Evolutionary conservation across 768 basidiomycete species (phyloP), one percentile per base, ranked within the genome.

Genomic region (Fibroporia radiculosa): DNA sequence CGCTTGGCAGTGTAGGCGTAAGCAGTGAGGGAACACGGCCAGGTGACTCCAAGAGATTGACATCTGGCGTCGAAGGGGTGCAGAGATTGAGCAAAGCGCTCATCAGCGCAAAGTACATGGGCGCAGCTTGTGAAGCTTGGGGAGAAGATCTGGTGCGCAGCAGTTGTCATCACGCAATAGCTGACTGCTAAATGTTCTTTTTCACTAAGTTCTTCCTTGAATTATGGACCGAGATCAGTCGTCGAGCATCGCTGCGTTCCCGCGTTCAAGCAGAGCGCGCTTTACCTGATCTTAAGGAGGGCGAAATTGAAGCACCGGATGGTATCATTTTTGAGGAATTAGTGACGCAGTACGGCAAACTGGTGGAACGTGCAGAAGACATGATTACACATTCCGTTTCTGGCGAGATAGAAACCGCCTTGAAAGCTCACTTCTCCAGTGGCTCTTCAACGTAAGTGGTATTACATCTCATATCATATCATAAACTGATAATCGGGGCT

Each of bases 31-130:
- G 62, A 25, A 67, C 68, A 41, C 43, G 58, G 19, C 48, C 48
- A 12, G 62, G 62, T 3, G 63, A 65, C 44, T 69, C 78, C 6
- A 69, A 71, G 46, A 73, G 72, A 47, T 69, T 91, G 48, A 93
- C 93, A 0, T 78, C 77, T 27, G 96, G 96, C 1, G 75, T 86
- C 2, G 82, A 84, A 39, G 96, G 93, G 10, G 73, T 85, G 18
- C 81, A 84, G 53, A 73, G 92, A 37, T 66, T 98, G 33, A 82
- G 87, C 53, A 91, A 96, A 59, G 93, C 92, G 2, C 66, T 86
- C 14, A 63, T 96, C 11, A 93, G 91, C 56, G 81, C 88, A 2
- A 76, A 70, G 45, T 92, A 83, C 62, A 70, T 95, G 20, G 72
- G 74, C 49, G 66, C 66, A 22, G 78, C 78, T 2, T 77, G 96